These are phyloP conservation scores for Pichia exigua DNA, from an alignment of 805 yeast genomes.

Conservation along the genomic window DNA sequence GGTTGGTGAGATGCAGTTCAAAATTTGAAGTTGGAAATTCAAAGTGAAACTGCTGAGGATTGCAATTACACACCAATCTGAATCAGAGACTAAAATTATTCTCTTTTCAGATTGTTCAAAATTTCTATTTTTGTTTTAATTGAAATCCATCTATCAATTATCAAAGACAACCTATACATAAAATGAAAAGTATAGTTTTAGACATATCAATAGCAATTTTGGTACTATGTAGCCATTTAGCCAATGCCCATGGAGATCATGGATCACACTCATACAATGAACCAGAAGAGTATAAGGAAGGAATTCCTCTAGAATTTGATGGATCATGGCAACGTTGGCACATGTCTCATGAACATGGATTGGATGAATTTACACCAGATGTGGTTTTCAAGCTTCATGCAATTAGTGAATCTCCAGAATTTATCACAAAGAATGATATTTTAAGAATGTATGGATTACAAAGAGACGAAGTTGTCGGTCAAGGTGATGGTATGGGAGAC, in stretches of 20 bases:
- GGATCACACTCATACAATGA: slow-evolving; percentile 1
- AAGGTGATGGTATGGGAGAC: slow-evolving; percentile 83
- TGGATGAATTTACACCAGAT: slow-evolving; percentile 34
- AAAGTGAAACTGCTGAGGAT: background rate
- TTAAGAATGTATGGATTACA: slow-evolving; percentile 73
- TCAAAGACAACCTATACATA: too few species aligned
- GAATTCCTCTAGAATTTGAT: slow-evolving; percentile 40
- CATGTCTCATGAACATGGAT: slow-evolving; percentile 81
- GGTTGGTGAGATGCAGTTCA: background rate
- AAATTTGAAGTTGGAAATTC: background rate
- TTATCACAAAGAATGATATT: slow-evolving; percentile 45
- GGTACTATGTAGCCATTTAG: background rate
- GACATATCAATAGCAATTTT: background rate
- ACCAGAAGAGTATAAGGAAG: slow-evolving; percentile 29
- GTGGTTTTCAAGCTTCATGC: slow-evolving; percentile 81
- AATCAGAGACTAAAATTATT: too few species aligned
- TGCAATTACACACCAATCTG: too few species aligned
- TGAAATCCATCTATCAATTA: too few species aligned
- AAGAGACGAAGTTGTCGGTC: slow-evolving; percentile 69
- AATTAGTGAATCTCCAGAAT: slow-evolving; percentile 45
- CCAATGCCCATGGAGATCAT: slow-evolving; percentile 2
- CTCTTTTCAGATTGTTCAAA: too few species aligned
- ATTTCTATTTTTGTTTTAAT: too few species aligned
- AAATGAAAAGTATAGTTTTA: background rate
- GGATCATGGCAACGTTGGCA: slow-evolving; percentile 80